Evolutionary conservation across 805 yeast species (phyloP), one percentile per base, ranked within the genome.

Genomic region (Ogataea trehaloabstinens): DNA sequence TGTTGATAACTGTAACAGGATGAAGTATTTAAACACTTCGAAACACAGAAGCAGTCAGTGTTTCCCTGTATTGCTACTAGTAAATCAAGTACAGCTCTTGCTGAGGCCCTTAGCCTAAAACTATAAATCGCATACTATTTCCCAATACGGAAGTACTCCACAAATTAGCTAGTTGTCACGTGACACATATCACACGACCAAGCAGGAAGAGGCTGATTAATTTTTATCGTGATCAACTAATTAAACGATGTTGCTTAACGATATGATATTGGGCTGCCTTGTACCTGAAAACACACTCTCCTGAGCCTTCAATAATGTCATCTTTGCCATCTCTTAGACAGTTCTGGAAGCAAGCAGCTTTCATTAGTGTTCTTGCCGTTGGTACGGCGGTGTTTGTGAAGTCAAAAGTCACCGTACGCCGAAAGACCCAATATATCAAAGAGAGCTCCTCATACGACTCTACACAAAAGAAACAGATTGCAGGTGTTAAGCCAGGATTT

Each of bases 331-430:
- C 52, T 1, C 36, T 59, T 25, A 55, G 41, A 31, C 45, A 51
- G 31, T 49, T 60, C 35, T 60, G 67, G 66, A 62, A 56, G 37
- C 66, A 61, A 41, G 48, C 59, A 1, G 25, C 48, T 3, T 59
- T 61, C 27, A 34, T 63, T 31, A 36, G 52, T 5, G 52, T 24
- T 4, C 33, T 64, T 10, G 65, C 66, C 5, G 35, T 59, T 10
- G 56, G 58, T 6, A 55, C 68, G 1, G 67, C 67, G 3, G 54
- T 54, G 37, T 58, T 44, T 28, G 68, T 60, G 25, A 64, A 63
- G 38, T 53, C 60, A 15, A 63, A 64, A 33, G 65, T 63, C 13
- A 53, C 63, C 12, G 53, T 64, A 30, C 56, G 69, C 34, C 52
- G 66, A 40, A 56, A 46, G 40, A 40, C 50, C 8, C 68, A 64